phyloP scores from a whole-genome alignment of 169 alveolate species.

The Plasmodium relictum region DNA sequence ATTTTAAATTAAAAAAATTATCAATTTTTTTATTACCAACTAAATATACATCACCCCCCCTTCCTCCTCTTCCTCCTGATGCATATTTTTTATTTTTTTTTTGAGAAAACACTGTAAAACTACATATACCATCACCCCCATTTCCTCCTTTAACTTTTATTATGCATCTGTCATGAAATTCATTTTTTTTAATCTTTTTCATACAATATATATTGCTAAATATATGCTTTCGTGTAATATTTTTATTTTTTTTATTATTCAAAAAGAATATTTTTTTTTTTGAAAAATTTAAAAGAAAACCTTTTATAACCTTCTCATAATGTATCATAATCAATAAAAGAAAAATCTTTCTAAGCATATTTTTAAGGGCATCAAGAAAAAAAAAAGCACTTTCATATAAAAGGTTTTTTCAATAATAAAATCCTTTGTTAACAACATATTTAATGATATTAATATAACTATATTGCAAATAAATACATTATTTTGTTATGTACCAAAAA shows the following conservation, averaged over 20 bases:
- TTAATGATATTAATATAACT: too few species aligned
- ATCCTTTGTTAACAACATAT: too few species aligned
- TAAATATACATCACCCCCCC: constrained; percentile 93
- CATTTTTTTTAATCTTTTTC: constrained; percentile 64
- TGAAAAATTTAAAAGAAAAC: constrained; percentile 2
- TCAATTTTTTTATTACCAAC: constrained; percentile 82
- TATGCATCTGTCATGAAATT: constrained; percentile 82
- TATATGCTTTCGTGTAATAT: background rate
- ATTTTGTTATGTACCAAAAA: too few species aligned
- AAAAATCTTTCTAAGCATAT: constrained; percentile 12
- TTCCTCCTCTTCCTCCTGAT: constrained; percentile 96
- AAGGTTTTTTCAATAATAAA: too few species aligned
- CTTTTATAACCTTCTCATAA: constrained; percentile 8
- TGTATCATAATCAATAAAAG: constrained; percentile 8
- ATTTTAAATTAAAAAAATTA: constrained; percentile 83
- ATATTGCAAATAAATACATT: too few species aligned
- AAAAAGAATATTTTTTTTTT: constrained; percentile 15
- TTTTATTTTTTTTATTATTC: background rate
- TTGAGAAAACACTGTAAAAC: constrained; percentile 85
- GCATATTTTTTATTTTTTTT: constrained; percentile 92
- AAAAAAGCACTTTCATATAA: too few species aligned
- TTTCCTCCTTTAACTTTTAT: constrained; percentile 88
- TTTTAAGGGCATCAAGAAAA: background rate
- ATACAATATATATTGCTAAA: constrained; percentile 8
- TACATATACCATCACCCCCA: constrained; percentile 92